Evolutionary conservation across 2,329 filamentous ascomycete genomes (phyloP), one percentile per base, ranked within the genome.

Genomic region (Sporothrix luriei): DNA sequence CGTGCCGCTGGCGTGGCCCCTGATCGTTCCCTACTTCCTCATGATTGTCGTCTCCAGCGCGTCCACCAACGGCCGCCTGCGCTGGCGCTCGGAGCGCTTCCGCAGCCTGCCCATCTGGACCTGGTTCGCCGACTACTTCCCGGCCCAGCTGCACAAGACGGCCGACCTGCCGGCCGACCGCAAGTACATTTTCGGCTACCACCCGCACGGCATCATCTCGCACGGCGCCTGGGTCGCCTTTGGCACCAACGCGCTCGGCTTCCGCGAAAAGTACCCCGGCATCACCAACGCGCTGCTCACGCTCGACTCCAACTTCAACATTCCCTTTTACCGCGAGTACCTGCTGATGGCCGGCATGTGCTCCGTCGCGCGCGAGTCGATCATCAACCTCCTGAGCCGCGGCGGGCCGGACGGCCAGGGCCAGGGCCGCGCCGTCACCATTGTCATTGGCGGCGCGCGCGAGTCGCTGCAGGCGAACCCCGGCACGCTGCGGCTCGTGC

Each of bases 111-210:
- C 87, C 40, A 81, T 97, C 57, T 99, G 94, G 94, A 91, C 87
- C 49, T 86, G 96, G 59, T 98, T 97, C 77, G 93, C 92, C 33
- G 91, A 88, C 19, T 99, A 98, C 82, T 99, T 96, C 77, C 95
- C 95, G 4, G 92, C 93, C 62, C 87, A 87, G 69, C 85, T 99
- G 51, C 93, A 98, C 81, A 92, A 95, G 73, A 95, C 92, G 4
- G 86, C 91, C 73, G 85, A 90, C 69, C 86, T 99, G 7, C 87
- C 91, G 26, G 86, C 93, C 0, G 93, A 90, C 1, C 85, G 93
- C 72, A 97, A 97, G 80, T 99, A 98, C 81, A 93, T 99, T 73
- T 93, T 99, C 75, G 94, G 94, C 57, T 98, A 98, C 79, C 95
- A 98, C 76, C 95, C 95, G 0, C 95, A 99, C 77, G 73, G 95